phyloP scores from a whole-genome alignment of 306 rosid species.

The Mimosa pudica region DNA sequence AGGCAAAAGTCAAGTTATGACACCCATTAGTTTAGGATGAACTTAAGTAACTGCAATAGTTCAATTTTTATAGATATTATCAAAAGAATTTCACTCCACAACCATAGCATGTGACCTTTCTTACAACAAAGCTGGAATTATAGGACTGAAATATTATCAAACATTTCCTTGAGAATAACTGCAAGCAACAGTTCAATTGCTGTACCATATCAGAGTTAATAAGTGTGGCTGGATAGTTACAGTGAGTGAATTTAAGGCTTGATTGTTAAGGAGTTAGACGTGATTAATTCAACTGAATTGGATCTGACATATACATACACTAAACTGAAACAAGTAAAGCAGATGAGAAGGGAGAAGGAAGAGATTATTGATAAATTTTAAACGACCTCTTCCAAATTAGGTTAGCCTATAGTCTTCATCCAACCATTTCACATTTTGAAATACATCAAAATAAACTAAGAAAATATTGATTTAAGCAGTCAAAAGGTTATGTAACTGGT shows the following conservation, averaged over 20 bases:
- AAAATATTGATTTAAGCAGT: neutral
- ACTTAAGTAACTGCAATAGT: slow-evolving; percentile 7
- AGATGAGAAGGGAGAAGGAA: neutral
- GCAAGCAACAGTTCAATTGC: slow-evolving; percentile 2
- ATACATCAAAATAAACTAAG: neutral
- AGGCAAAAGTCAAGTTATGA: slow-evolving; percentile 18
- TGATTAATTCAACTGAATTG: neutral
- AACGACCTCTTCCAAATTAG: neutral
- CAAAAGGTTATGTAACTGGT: slow-evolving; percentile 4
- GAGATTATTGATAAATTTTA: neutral
- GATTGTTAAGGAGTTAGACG: neutral
- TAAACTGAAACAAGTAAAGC: neutral
- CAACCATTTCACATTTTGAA: neutral
- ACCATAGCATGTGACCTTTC: slow-evolving; percentile 8
- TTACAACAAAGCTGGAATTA: slow-evolving; percentile 1
- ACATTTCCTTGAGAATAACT: slow-evolving; percentile 9
- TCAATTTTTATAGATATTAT: neutral
- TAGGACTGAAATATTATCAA: slow-evolving; percentile 4
- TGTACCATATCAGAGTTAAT: neutral
- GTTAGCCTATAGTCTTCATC: neutral
- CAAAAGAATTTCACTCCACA: neutral
- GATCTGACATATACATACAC: neutral
- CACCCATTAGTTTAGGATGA: slow-evolving; percentile 4
- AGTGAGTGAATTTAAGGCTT: neutral
- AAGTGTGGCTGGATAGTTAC: neutral